Evolutionary conservation across 257 asterid genomes (phyloP), one percentile per base, ranked within the genome.

Genomic region (Gentiana straminea): DNA sequence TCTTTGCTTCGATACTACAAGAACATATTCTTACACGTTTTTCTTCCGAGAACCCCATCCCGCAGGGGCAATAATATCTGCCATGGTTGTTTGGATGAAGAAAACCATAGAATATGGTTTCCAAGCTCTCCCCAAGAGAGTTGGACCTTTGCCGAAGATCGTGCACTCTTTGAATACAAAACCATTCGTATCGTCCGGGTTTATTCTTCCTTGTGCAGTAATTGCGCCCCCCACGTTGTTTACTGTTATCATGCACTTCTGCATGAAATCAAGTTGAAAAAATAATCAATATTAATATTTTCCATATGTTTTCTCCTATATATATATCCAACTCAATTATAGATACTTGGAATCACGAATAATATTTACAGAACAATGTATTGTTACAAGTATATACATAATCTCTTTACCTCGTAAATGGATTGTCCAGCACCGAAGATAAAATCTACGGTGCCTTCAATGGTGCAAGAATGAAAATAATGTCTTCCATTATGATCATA

Each of bases 381-480:
- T 24, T 24, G 24, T 24, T 24, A 24, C 24, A 24, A 0, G 24
- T 24, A 24, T 24, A 24, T 24, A 24, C 24, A 24, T 24, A 24
- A 24, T 24, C 24, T 24, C 24, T 24, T 24, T 24, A 24, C 24
- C 92, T 88, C 97, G 33, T 83, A 86, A 50, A 83, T 59, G 33
- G 96, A 86, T 68, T 81, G 86, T 1, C 92, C 96, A 0, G 77
- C 55, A 37, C 96, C 96, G 54, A 84, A 86, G 60, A 86, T 84
- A 65, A 84, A 86, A 76, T 86, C 96, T 8, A 80, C 71, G 4
- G 86, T 84, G 7, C 96, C 96, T 12, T 77, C 78, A 43, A 84
- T 79, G 2, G 58, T 70, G 44, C 94, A 84, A 11, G 1, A 44
- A 11, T 64, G 58, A 72, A 84, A 86, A 57, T 79, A 84, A 51